Conservation (phyloP, 352 stramenopile genomes). For the Globisporangium apiculatum region DNA sequence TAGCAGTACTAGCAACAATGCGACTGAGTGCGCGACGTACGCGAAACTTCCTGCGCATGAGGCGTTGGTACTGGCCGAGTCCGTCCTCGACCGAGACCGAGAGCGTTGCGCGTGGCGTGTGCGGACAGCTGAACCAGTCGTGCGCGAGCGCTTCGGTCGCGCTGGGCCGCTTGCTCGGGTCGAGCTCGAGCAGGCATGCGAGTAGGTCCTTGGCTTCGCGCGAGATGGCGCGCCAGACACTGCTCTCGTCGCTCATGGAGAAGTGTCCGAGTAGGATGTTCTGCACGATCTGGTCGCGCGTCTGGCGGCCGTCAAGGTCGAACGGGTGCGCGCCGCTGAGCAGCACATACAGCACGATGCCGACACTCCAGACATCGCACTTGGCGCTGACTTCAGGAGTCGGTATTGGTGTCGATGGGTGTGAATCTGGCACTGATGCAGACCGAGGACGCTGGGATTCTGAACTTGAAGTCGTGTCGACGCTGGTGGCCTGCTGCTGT, state of each 20-base stretch:
- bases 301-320: conserved; percentile 55
- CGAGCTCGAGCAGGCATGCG: conserved; percentile 22
- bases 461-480: conserved; percentile 7
- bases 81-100: conserved; percentile 38
- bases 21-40: conserved; percentile 15
- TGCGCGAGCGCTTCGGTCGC: conserved; percentile 30
- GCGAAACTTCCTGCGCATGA: conserved; percentile 64
- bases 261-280: conserved; percentile 42
- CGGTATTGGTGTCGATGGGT: neutral
- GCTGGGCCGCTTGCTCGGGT: conserved; percentile 22
- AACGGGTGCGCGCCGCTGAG: conserved; percentile 77
- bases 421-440: neutral
- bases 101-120: conserved; percentile 41
- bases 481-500: conserved; percentile 17
- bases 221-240: conserved; percentile 43
- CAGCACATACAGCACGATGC: conserved; percentile 87
- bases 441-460: neutral
- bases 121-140: conserved; percentile 38
- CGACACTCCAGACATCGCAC: conserved; percentile 84
- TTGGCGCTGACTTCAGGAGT: conserved; percentile 15
- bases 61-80: conserved; percentile 42
- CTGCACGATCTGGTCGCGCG: conserved; percentile 66
- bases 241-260: conserved; percentile 22
- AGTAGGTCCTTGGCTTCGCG: conserved; percentile 44
- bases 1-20: neutral